Conservation (phyloP, 768 basidiomycete species). For the Trichaptum fuscoviolaceum region DNA sequence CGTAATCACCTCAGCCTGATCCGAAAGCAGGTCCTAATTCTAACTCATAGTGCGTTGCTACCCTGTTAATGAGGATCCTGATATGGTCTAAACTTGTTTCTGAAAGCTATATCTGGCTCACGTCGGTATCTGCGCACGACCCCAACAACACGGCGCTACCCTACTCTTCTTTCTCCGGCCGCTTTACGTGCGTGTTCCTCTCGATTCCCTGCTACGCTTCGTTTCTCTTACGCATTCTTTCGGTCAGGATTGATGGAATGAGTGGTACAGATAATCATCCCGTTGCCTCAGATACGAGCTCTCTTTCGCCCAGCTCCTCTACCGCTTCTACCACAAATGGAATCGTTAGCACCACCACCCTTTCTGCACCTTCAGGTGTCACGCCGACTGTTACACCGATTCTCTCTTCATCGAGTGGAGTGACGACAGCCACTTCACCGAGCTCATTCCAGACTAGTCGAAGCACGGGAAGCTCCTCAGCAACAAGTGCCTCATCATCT, state of each 20-base stretch:
- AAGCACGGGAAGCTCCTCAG: neutral
- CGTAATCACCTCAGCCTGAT: slow-evolving; percentile 38
- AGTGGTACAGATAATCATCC: slow-evolving; percentile 50
- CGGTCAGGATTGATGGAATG: slow-evolving; percentile 36
- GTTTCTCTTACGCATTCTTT: slow-evolving; percentile 2
- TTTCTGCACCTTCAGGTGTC: neutral
- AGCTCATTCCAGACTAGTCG: neutral
- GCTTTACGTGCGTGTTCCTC: slow-evolving; percentile 43
- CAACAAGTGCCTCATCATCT: neutral
- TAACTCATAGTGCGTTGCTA: slow-evolving; percentile 47
- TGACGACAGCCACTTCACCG: neutral
- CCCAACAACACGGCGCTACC: slow-evolving; percentile 26
- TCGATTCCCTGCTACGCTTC: neutral
- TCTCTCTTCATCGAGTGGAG: neutral
- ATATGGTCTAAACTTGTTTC: slow-evolving; percentile 8
- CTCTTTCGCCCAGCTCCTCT: neutral
- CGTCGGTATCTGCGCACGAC: slow-evolving; percentile 27
- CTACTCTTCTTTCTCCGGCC: slow-evolving; percentile 45
- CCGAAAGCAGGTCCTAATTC: slow-evolving; percentile 52
- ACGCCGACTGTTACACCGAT: slow-evolving; percentile 1
- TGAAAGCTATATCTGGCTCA: slow-evolving; percentile 58
- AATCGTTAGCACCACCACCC: neutral
- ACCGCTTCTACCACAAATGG: neutral
- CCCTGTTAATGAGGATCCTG: neutral
- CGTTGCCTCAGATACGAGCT: slow-evolving; percentile 27